Evolutionary conservation across 2,329 filamentous ascomycete species (phyloP), one percentile per base, ranked within the genome.

Genomic region (Waltergamsia citrina): DNA sequence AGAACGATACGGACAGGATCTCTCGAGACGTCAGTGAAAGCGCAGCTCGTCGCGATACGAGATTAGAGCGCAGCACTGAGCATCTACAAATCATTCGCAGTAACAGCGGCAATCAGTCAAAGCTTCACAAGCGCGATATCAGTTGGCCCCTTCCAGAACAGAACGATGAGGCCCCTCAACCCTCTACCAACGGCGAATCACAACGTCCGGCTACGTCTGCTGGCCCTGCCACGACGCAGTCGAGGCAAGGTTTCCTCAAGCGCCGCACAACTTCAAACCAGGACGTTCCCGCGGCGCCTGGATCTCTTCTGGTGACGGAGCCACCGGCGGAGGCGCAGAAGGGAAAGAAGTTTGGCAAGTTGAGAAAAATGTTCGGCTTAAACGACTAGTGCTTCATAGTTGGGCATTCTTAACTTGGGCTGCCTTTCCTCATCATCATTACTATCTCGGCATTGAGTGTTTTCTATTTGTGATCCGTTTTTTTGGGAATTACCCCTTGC

Each of bases 271-370:
- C 55, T 19, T 64, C 60, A 6, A 20, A 25, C 12, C 48, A 59
- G 17, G 49, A 48, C 18, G 43, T 47, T 9, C 7, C 22, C 25
- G 11, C 31, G 10, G 12, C 10, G 14, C 12, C 20, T 10, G n/a
- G n/a, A n/a, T n/a, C n/a, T n/a, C n/a, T n/a, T n/a, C n/a, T n/a
- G n/a, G n/a, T n/a, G n/a, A n/a, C n/a, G n/a, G 15, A 14, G 22
- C 18, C 31, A 6, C 14, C 21, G 6, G 4, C 30, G 11, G 20
- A 15, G 38, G 11, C 24, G 24, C 6, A 11, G 29, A 67, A 57
- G 59, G 74, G 71, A 60, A 85, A 84, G 67, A 82, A 79, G 56
- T 85, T 85, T 54, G 67, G 69, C 27, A 59, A 64, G 35, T 54
- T 85, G 50, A 73, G 81, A 51, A 73, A 66, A 52, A 79, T 81